These are phyloP conservation scores for Magnusiomyces tetraspermus DNA, from an alignment of 1,139 yeast genomes.

Conservation along the genomic window DNA sequence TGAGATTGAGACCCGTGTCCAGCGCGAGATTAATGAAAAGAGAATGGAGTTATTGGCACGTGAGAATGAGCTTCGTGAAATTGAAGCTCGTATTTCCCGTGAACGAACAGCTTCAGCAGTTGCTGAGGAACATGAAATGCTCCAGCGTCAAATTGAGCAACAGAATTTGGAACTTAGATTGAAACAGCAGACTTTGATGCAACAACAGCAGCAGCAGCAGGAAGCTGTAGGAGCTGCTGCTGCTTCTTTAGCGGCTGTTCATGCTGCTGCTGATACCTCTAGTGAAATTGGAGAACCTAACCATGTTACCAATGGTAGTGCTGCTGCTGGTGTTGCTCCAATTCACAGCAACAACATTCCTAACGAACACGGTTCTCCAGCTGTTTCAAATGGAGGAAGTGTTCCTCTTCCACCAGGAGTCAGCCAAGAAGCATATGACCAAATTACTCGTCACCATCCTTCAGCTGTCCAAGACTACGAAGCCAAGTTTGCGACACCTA, in stretches of 20 bases:
- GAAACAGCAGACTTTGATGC: constrained; percentile 2
- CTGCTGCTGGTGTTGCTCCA: not conserved
- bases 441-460: not conserved
- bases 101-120: constrained; percentile 16
- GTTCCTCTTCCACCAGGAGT: not conserved
- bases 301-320: not conserved
- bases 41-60: constrained; percentile 77
- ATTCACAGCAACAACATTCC: not conserved
- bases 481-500: not conserved
- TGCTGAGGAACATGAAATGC: constrained; percentile 9
- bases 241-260: not conserved
- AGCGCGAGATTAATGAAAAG: constrained; percentile 76
- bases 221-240: not conserved
- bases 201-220: not conserved
- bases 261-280: not conserved
- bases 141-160: constrained; percentile 11
- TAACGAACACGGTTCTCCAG: not conserved
- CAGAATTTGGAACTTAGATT: constrained; percentile 9
- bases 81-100: constrained; percentile 59
- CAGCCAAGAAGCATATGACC: not conserved
- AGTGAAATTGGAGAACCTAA: not conserved
- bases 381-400: not conserved
- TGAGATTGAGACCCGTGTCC: constrained; percentile 53
- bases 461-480: not conserved
- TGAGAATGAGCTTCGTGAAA: constrained; percentile 77